Evolutionary conservation across 225 moss, liverwort and hornwort genomes (phyloP), one percentile per base, ranked within the genome.

Genomic region (Rhytidiadelphus loreus): DNA sequence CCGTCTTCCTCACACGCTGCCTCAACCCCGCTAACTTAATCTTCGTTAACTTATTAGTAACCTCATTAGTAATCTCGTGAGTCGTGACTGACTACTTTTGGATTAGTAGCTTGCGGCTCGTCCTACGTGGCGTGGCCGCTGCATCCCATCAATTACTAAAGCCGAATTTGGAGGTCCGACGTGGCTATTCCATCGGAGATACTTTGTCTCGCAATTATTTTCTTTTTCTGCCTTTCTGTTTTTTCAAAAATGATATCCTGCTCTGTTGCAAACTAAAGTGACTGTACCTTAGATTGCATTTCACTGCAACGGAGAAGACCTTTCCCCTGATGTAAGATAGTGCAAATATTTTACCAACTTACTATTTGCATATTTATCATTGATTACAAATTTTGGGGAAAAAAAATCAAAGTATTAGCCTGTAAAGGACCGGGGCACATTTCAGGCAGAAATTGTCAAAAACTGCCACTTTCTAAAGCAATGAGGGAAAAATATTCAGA

Each of bases 391-490:
- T 5, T 7, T 33, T 19, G 6, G 6, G 11, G 5, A 4, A 37
- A 23, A 52, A 52, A 77, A 13, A 35, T 8, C 7, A 15, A n/a
- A 53, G 6, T 15, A 8, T 23, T 22, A 19, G 5, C 2, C 14
- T 0, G 0, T 33, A 3, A 13, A 8, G 2, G 13, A 17, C 3
- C 3, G 8, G 3, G 22, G 0, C 8, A 35, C 4, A 22, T 52
- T 23, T 76, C 0, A 0, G 2, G 33, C 8, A 23, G 1, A 76
- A 52, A 22, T 5, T 8, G 3, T 52, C 13, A 7, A 76, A 20
- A 52, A 5, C 0, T 76, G 0, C 1, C 14, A 74, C 16, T 18
- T 28, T 48, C 7, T 19, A 32, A 2, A 48, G 6, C 0, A 30
- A 2, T 2, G 7, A 11, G 4, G 12, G 2, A 48, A 74, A 30